phyloP scores from a whole-genome alignment of 352 stramenopile genomes.

The Aphanomyces euteiches region DNA sequence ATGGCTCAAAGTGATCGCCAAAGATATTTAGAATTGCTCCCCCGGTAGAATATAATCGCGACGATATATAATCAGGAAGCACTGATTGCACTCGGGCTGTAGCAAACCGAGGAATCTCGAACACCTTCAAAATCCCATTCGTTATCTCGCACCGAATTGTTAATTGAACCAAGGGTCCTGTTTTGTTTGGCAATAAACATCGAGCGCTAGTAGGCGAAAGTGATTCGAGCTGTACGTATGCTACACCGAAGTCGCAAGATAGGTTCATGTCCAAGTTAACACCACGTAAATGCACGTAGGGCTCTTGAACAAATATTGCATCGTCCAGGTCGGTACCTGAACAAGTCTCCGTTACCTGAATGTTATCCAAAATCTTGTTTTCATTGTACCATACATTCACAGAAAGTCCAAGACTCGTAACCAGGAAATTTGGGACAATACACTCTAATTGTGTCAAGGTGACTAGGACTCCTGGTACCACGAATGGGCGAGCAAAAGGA shows the following conservation, averaged over 20 bases:
- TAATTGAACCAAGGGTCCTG: neutral
- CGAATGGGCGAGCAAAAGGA: too few species aligned
- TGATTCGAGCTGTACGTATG: neutral
- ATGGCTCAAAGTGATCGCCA: neutral
- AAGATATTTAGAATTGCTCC: neutral
- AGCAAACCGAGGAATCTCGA: neutral
- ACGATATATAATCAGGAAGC: neutral
- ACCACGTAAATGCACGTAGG: neutral
- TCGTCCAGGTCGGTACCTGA: neutral
- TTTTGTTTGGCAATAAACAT: neutral
- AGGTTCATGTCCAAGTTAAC: neutral
- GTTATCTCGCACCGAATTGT: neutral
- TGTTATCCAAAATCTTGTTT: too few species aligned
- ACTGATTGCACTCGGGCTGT: neutral
- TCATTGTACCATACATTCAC: too few species aligned
- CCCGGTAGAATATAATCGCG: neutral
- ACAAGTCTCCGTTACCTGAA: neutral
- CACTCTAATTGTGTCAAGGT: too few species aligned
- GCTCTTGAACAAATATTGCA: slow-evolving; percentile 6
- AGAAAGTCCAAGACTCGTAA: too few species aligned
- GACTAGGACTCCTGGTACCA: too few species aligned
- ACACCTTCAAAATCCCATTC: neutral
- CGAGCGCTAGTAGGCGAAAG: neutral
- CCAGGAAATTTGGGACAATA: too few species aligned
- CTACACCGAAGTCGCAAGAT: neutral